Evolutionary conservation across 176 grass and related monocot species (phyloP).

Genomic region (Hordeum vulgare): MorexV3_pseudomolecules_assembly NC_058518.1:29523533-29524032

Average conservation of each 20-base stretch:
- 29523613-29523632: not conserved
- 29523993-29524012: not conserved
- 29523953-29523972: not conserved
- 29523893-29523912: not conserved
- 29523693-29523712: not conserved
- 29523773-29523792: not conserved
- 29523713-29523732: not conserved
- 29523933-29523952: not conserved
- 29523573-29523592: not conserved
- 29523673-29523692: not conserved
- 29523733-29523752: not conserved
- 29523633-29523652: not conserved
- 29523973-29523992: not conserved
- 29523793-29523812: not conserved
- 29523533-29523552: not conserved
- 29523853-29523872: not conserved
- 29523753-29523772: not conserved
- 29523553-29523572: not conserved
- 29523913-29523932: not conserved
- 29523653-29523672: not conserved
- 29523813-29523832: not conserved
- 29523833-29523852: not conserved
- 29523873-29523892: not conserved
- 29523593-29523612: conserved; percentile 5
- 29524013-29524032: not conserved